phyloP scores from a whole-genome alignment of 768 basidiomycete species.

The Tricholoma terreum region DNA sequence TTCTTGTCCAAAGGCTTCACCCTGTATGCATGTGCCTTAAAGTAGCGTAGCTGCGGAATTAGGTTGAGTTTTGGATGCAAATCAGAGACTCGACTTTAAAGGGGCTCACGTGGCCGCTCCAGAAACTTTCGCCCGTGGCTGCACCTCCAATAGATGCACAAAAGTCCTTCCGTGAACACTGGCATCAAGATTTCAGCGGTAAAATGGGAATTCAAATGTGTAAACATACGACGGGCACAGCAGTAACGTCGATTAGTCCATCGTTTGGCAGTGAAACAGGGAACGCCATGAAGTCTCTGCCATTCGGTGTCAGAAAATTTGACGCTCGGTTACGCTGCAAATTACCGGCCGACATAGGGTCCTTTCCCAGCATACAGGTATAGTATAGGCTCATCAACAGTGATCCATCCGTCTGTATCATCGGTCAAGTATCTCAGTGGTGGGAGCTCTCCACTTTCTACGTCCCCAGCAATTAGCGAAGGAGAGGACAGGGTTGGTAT shows the following conservation, averaged over 20 bases:
- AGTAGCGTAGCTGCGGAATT: conserved; percentile 55
- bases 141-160: conserved; percentile 57
- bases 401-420: conserved; percentile 64
- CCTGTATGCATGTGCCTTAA: conserved; percentile 72
- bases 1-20: conserved; percentile 55
- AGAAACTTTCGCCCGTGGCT: conserved; percentile 57
- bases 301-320: background rate
- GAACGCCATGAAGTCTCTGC: conserved; percentile 76
- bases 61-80: conserved; percentile 3
- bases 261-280: conserved; percentile 80
- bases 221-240: conserved; percentile 56
- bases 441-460: conserved; percentile 34
- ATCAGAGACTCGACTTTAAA: background rate
- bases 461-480: conserved; percentile 2
- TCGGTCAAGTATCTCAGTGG: conserved; percentile 41
- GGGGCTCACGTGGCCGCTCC: conserved; percentile 53
- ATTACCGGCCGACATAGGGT: conserved; percentile 67
- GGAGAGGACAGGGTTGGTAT: conserved; percentile 10
- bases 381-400: conserved; percentile 62
- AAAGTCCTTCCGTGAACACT: conserved; percentile 52
- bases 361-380: conserved; percentile 79
- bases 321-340: background rate
- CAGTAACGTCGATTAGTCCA: conserved; percentile 69
- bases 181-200: background rate
- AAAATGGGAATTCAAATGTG: background rate